Percentiles rank a stretch among this genome's conserved stretches.
Evolutionary conservation across 306 rosid genomes (phyloP).

Genomic region (Inga oerstediana): DNA sequence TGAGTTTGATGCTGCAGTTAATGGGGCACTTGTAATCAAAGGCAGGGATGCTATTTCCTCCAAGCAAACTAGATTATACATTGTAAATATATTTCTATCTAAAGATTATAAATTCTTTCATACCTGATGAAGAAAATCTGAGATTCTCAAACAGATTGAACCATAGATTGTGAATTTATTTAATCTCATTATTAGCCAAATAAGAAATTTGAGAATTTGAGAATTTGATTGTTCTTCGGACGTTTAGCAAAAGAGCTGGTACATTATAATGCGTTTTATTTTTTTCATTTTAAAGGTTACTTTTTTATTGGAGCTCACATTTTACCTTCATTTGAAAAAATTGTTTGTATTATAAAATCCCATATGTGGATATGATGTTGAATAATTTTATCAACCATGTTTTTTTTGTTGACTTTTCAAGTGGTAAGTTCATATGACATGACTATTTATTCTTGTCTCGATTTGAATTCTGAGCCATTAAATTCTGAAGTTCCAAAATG

Average conservation of each 20-base stretch:
- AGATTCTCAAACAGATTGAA: slow-evolving; percentile 11
- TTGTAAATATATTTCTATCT: neutral
- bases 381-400: too few species aligned
- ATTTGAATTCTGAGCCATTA: slow-evolving; percentile 9
- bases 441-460: slow-evolving; percentile 13
- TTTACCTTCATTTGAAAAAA: too few species aligned
- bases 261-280: slow-evolving; percentile 18
- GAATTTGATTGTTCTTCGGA: slow-evolving; percentile 88
- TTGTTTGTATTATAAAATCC: too few species aligned
- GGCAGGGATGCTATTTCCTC: slow-evolving; percentile 44
- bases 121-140: neutral
- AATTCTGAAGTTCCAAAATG: slow-evolving; percentile 23
- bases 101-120: neutral
- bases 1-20: slow-evolving; percentile 95
- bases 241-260: slow-evolving; percentile 99
- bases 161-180: slow-evolving; percentile 1
- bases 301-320: too few species aligned
- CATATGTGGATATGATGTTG: too few species aligned
- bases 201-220: slow-evolving; percentile 57
- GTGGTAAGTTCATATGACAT: neutral
- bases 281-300: too few species aligned
- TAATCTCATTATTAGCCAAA: neutral
- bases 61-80: neutral
- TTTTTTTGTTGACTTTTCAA: neutral
- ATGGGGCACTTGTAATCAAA: slow-evolving; percentile 82